Evolutionary conservation across 164 flowering plant genomes (phyloP).

Genomic region (Akebia trifoliata): DNA sequence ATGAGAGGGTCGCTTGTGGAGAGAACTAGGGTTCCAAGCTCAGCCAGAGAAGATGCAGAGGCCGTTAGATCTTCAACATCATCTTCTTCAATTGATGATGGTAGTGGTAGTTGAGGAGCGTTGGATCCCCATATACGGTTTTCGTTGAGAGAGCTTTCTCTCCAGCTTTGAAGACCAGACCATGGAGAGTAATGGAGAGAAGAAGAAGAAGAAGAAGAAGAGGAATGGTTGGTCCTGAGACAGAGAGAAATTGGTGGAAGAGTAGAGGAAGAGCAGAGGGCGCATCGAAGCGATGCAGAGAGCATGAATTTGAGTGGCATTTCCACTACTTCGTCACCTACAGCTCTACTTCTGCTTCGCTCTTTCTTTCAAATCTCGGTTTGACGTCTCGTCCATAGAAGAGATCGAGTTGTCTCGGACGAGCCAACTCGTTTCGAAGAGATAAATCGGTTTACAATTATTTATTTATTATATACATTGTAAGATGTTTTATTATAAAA

Average conservation of each 20-base stretch:
- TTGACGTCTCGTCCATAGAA: too few species aligned
- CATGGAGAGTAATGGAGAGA: constrained; percentile 33
- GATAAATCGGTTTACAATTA: too few species aligned
- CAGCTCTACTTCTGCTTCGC: too few species aligned
- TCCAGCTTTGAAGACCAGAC: constrained; percentile 71
- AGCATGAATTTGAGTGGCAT: constrained; percentile 15
- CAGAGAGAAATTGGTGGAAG: neutral
- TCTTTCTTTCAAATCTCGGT: too few species aligned
- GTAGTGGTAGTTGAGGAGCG: constrained; percentile 40
- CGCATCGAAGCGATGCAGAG: constrained; percentile 8
- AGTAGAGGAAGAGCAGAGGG: constrained; percentile 11
- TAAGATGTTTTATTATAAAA: too few species aligned
- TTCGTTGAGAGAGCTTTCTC: constrained; percentile 50
- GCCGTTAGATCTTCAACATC: constrained; percentile 12
- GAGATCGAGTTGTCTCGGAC: too few species aligned
- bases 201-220: constrained; percentile 23
- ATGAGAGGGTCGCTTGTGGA: constrained; percentile 74
- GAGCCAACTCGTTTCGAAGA: too few species aligned
- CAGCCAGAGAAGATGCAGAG: constrained; percentile 59
- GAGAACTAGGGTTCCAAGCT: constrained; percentile 73
- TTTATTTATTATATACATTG: too few species aligned
- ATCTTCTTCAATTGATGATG: neutral
- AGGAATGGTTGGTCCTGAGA: neutral
- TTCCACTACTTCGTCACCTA: neutral
- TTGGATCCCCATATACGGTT: constrained; percentile 64